Percentiles rank a stretch among this genome's conserved stretches.
phyloP scores from a whole-genome alignment of 1,284 basidiomycete genomes.

The Cystobasidium slooffiae region DNA sequence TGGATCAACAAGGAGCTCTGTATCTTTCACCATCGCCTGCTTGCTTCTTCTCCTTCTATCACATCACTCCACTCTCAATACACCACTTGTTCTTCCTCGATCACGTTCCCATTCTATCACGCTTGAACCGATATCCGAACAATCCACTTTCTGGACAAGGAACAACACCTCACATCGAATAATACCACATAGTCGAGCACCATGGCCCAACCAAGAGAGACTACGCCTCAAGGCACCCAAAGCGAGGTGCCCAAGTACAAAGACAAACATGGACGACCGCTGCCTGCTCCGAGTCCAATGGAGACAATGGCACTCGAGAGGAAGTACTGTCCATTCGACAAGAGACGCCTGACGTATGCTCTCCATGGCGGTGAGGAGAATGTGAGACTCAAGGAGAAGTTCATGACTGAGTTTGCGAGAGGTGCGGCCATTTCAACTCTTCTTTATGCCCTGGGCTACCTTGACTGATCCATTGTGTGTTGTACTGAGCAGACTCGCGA shows the following conservation, averaged over 20 bases:
- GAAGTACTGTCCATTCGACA: conserved; percentile 57
- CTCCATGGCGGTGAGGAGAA: conserved; percentile 57
- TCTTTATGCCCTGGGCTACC: neutral
- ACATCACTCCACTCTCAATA: too few relatives aligned
- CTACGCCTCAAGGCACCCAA: neutral
- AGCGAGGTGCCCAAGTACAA: neutral
- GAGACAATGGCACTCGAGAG: conserved; percentile 58
- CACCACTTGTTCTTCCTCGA: too few relatives aligned
- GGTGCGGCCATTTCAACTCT: conserved; percentile 11
- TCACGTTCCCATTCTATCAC: too few relatives aligned
- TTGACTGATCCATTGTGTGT: conserved; percentile 1
- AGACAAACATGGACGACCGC: conserved; percentile 10
- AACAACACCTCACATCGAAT: neutral
- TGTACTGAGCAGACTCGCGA: conserved; percentile 56
- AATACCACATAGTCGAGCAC: conserved; percentile 3
- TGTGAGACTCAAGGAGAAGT: conserved; percentile 57
- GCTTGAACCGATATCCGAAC: neutral
- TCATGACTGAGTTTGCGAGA: conserved; percentile 60
- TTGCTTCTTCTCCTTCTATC: too few relatives aligned
- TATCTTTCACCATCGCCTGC: too few relatives aligned
- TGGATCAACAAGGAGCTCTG: too few relatives aligned
- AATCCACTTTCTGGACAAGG: neutral
- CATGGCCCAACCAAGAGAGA: conserved; percentile 44
- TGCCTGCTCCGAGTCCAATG: conserved; percentile 47
- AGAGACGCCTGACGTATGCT: conserved; percentile 57